Percentiles rank a stretch among this genome's conserved stretches.
Conservation (phyloP, 2,329 filamentous ascomycete species). For the Zymoseptoria passerinii region DNA sequence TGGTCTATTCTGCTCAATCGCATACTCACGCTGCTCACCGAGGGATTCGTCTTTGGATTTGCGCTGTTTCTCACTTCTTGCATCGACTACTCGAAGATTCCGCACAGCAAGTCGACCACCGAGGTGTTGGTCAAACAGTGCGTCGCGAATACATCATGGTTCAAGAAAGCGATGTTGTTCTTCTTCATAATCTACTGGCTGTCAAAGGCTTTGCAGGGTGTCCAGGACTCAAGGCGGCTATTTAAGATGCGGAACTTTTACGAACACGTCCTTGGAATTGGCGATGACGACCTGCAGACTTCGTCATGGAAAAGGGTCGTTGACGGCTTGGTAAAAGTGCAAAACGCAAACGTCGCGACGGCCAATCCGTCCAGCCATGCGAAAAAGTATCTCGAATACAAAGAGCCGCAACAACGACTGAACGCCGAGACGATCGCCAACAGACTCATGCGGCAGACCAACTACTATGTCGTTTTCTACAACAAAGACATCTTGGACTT, state of each 20-base stretch:
- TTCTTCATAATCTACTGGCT: constrained; percentile 79
- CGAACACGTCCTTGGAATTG: constrained; percentile 70
- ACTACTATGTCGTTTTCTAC: constrained; percentile 92
- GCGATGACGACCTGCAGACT: constrained; percentile 81
- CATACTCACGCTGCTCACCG: constrained; percentile 66
- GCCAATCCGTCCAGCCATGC: constrained; percentile 52
- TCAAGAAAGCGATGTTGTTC: constrained; percentile 75
- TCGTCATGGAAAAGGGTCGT: constrained; percentile 92
- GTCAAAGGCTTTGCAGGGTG: constrained; percentile 65
- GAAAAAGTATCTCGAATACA: constrained; percentile 53
- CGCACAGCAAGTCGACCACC: constrained; percentile 53
- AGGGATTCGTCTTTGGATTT: constrained; percentile 73
- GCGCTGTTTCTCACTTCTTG: constrained; percentile 79
- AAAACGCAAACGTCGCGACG: constrained; percentile 84
- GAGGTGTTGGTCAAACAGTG: constrained; percentile 65
- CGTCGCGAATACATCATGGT: constrained; percentile 61
- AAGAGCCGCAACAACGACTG: constrained; percentile 60
- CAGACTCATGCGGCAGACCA: constrained; percentile 89
- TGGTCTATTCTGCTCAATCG: constrained; percentile 74
- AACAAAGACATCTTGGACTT: constrained; percentile 94
- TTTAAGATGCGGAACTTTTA: constrained; percentile 79
- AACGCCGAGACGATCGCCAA: constrained; percentile 98
- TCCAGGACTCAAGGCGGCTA: constrained; percentile 65
- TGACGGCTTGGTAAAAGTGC: constrained; percentile 70
- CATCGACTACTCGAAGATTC: constrained; percentile 68